phyloP scores from a whole-genome alignment of 352 stramenopile species.

The Ochromonadaceae sp. region DNA sequence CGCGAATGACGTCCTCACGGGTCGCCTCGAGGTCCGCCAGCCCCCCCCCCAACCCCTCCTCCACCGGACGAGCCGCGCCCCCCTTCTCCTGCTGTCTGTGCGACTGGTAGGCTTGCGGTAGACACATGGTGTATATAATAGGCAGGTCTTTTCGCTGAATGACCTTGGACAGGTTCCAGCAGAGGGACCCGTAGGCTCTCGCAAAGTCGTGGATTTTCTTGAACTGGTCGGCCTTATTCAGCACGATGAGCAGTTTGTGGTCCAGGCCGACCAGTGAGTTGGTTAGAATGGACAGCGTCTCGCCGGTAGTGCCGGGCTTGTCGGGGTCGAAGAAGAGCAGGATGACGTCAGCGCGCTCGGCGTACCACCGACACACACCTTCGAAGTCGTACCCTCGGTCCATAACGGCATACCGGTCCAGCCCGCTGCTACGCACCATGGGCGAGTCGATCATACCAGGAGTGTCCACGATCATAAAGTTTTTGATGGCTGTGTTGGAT shows the following conservation, averaged over 20 bases:
- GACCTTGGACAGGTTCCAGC: conserved; percentile 78
- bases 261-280: conserved; percentile 93
- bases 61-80: conserved; percentile 23
- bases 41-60: conserved; percentile 32
- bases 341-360: conserved; percentile 94
- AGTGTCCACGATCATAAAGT: conserved; percentile 97
- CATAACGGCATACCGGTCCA: conserved; percentile 22
- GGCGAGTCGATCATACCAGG: conserved; percentile 98
- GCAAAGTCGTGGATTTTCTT: conserved; percentile 98
- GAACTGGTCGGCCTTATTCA: conserved; percentile 94
- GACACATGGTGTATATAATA: conserved; percentile 98
- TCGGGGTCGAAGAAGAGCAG: conserved; percentile 99
- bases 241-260: conserved; percentile 98
- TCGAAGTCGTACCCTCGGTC: conserved; percentile 93
- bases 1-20: conserved; percentile 87
- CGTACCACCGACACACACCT: conserved; percentile 91
- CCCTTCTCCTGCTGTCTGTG: conserved; percentile 40
- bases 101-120: conserved; percentile 51
- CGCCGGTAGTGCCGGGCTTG: conserved; percentile 95
- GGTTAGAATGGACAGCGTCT: conserved; percentile 93
- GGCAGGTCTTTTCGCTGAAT: conserved; percentile 98
- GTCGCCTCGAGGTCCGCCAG: conserved; percentile 84
- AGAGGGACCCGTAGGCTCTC: conserved; percentile 92
- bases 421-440: conserved; percentile 29
- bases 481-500: conserved; percentile 59